These are phyloP conservation scores for Moniliophthora roreri DNA, from an alignment of 1,284 basidiomycete species.

Conservation along the genomic window DNA sequence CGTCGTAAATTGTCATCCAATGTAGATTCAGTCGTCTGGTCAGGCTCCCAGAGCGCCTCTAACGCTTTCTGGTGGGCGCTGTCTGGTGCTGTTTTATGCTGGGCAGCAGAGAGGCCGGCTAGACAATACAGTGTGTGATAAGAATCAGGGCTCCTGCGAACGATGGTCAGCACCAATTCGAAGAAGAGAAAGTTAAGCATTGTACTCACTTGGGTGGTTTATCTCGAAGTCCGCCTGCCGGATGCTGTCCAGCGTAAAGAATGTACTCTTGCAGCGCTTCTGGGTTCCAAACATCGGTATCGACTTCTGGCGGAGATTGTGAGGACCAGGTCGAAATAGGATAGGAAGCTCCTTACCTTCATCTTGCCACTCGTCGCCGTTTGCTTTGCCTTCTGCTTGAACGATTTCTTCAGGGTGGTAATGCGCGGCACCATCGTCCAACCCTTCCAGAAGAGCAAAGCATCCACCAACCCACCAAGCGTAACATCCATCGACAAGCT, in stretches of 20 bases:
- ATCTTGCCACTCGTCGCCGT: slow-evolving; percentile 57
- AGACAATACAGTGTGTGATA: slow-evolving; percentile 94
- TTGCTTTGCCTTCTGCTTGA: slow-evolving; percentile 25
- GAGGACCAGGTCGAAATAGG: slow-evolving; percentile 22
- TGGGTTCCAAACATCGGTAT: slow-evolving; percentile 35
- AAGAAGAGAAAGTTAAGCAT: no score
- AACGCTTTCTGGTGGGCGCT: slow-evolving; percentile 40
- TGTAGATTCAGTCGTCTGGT: slow-evolving; percentile 5
- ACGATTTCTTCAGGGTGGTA: slow-evolving; percentile 17
- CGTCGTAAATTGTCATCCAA: slow-evolving; percentile 42
- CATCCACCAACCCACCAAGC: slow-evolving; percentile 97
- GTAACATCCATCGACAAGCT: slow-evolving; percentile 98
- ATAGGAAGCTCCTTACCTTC: slow-evolving; percentile 27
- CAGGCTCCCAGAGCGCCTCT: slow-evolving; percentile 30
- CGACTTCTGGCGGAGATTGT: neutral
- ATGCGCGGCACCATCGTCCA: slow-evolving; percentile 44
- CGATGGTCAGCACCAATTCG: neutral
- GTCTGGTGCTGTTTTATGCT: slow-evolving; percentile 70
- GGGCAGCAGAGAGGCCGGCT: slow-evolving; percentile 84
- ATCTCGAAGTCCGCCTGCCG: slow-evolving; percentile 86
- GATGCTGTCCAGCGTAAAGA: slow-evolving; percentile 82
- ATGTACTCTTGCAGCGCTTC: slow-evolving; percentile 87
- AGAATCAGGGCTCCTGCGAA: slow-evolving; percentile 68
- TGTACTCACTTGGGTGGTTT: slow-evolving; percentile 94
- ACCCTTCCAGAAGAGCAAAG: slow-evolving; percentile 78